Conservation (phyloP, 164 flowering plant genomes). For the Macadamia tetraphylla region DNA sequence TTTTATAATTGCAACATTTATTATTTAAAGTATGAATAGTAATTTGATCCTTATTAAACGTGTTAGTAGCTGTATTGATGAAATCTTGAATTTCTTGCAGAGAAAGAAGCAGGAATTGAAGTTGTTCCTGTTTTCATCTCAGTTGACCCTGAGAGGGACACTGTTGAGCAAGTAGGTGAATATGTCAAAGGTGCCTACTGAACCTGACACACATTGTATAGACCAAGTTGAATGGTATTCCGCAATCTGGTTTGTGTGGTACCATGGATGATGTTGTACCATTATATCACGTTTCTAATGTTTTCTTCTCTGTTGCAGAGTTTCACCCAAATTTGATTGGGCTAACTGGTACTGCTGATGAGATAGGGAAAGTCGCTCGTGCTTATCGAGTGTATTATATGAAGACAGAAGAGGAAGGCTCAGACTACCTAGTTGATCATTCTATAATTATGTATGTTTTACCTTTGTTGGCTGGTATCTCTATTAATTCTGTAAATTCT, state of each 20-base stretch:
- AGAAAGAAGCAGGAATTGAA: slow-evolving; percentile 58
- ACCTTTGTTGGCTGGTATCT: not conserved
- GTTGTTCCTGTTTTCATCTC: slow-evolving; percentile 86
- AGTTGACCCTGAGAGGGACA: slow-evolving; percentile 98
- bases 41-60: not conserved
- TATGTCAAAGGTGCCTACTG: slow-evolving; percentile 71
- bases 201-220: not conserved
- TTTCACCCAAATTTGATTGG: slow-evolving; percentile 89
- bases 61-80: not conserved
- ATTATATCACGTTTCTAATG: not conserved
- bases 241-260: not conserved
- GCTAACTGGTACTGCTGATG: slow-evolving; percentile 70
- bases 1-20: not conserved
- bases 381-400: slow-evolving; percentile 91
- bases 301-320: slow-evolving; percentile 38
- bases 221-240: not conserved
- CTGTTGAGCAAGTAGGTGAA: slow-evolving; percentile 82
- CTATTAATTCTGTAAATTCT: too few relatives aligned
- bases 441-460: slow-evolving; percentile 81
- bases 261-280: not conserved
- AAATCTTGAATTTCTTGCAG: slow-evolving; percentile 29
- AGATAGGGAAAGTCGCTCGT: slow-evolving; percentile 71
- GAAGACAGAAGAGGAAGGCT: slow-evolving; percentile 89
- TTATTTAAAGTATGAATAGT: not conserved
- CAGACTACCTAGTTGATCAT: slow-evolving; percentile 96